Evolutionary conservation across 306 rosid genomes (phyloP).

Genomic region (Inga laurina): DNA sequence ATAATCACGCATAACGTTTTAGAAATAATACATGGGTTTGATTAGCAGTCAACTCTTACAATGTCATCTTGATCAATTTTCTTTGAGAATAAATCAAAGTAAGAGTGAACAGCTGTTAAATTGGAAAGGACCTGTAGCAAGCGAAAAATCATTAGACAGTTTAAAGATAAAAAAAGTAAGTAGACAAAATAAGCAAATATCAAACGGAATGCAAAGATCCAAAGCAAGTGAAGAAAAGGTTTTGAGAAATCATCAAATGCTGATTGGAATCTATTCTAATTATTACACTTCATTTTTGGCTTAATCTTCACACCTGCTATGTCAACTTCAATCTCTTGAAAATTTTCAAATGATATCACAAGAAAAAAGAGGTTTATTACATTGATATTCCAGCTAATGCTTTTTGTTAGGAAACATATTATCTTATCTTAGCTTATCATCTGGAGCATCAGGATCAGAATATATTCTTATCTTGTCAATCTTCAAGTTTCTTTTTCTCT

Average conservation of each 20-base stretch:
- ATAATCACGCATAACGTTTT: constrained; percentile 17
- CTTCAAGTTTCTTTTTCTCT: too few relatives aligned
- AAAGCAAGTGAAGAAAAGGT: constrained; percentile 11
- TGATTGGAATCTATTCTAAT: neutral
- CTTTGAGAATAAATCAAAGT: constrained; percentile 67
- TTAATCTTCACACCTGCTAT: neutral
- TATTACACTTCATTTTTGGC: neutral
- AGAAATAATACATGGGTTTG: constrained; percentile 29
- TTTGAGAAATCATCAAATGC: constrained; percentile 13
- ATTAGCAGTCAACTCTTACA: constrained; percentile 52
- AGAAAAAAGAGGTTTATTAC: neutral
- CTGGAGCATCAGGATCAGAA: too few relatives aligned
- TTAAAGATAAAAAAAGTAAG: constrained; percentile 3
- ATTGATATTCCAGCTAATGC: neutral
- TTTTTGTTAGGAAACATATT: neutral
- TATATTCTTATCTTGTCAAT: too few relatives aligned
- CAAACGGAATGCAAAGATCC: neutral
- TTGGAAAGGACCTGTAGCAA: constrained; percentile 72
- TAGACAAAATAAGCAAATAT: constrained; percentile 7
- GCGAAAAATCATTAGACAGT: constrained; percentile 20
- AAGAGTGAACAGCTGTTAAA: constrained; percentile 75
- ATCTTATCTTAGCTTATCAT: too few relatives aligned
- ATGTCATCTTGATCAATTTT: constrained; percentile 66
- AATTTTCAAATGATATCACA: neutral
- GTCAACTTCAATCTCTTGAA: neutral